A percentile compares a stretch with the other conserved stretches of the same genome.
Evolutionary conservation across 2,329 filamentous ascomycete species (phyloP).

Genomic region (Paramyrothecium sp.): DNA sequence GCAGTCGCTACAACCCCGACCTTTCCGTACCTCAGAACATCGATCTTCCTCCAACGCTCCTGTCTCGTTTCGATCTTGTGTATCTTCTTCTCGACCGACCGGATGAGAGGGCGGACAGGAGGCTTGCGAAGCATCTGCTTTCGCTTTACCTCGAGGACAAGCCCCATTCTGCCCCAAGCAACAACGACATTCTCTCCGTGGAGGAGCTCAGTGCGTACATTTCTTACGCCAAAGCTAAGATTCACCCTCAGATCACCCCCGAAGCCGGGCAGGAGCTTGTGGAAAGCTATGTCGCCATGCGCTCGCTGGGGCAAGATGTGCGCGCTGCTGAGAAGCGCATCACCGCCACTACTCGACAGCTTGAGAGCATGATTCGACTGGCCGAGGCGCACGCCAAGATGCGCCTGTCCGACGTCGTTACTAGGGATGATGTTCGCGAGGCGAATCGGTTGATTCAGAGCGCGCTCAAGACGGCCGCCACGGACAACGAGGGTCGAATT

Average conservation of each 20-base stretch:
- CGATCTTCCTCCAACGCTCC: constrained; percentile 88
- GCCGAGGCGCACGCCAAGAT: constrained; percentile 97
- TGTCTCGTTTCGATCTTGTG: constrained; percentile 95
- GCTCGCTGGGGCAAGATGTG: constrained; percentile 84
- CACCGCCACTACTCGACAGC: constrained; percentile 92
- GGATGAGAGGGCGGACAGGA: constrained; percentile 85
- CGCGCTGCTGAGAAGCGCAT: constrained; percentile 91
- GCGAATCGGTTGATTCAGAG: constrained; percentile 90
- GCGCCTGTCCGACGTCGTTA: constrained; percentile 77
- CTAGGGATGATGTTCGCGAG: constrained; percentile 79
- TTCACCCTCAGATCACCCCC: constrained; percentile 78
- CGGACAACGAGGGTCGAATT: constrained; percentile 87
- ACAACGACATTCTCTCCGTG: constrained; percentile 79
- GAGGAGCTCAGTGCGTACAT: constrained; percentile 97
- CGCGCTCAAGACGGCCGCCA: constrained; percentile 95
- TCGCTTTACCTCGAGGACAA: constrained; percentile 96
- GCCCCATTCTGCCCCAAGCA: constrained; percentile 76
- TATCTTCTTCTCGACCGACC: constrained; percentile 94
- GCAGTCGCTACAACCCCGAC: constrained; percentile 95
- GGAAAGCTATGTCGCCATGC: constrained; percentile 89
- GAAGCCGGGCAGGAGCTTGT: constrained; percentile 83
- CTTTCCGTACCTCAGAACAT: constrained; percentile 97
- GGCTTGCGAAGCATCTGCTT: constrained; percentile 86
- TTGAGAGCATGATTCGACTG: constrained; percentile 98
- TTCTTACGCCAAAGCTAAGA: constrained; percentile 85